Conservation (phyloP, 2,329 filamentous ascomycete species). For the Fusarium continuum region DNA sequence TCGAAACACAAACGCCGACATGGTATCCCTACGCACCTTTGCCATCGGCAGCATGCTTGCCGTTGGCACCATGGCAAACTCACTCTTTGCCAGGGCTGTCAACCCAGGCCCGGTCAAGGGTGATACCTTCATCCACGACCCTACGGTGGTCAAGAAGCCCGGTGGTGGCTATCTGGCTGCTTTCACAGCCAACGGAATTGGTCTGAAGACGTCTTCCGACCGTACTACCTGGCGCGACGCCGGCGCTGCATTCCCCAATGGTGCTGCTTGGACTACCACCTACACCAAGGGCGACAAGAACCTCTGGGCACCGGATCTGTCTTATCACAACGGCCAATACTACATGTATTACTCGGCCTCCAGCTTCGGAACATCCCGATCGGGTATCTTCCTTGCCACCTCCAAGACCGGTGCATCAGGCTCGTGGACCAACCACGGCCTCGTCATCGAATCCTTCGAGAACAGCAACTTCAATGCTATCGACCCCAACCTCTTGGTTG, state of each 20-base stretch:
- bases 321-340: slow-evolving; percentile 46
- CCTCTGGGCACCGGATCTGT: slow-evolving; percentile 64
- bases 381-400: slow-evolving; percentile 47
- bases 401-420: slow-evolving; percentile 44
- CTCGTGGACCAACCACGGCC: slow-evolving; percentile 45
- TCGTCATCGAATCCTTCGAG: slow-evolving; percentile 41
- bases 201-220: slow-evolving; percentile 47
- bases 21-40: no score
- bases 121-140: slow-evolving; percentile 43
- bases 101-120: slow-evolving; percentile 42
- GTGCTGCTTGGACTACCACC: slow-evolving; percentile 45
- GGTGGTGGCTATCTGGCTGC: slow-evolving; percentile 43
- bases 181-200: slow-evolving; percentile 41
- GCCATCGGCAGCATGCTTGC: slow-evolving; percentile 39
- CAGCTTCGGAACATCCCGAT: slow-evolving; percentile 40
- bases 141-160: slow-evolving; percentile 44
- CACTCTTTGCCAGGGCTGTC: slow-evolving; percentile 6
- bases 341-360: slow-evolving; percentile 49
- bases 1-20: no score
- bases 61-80: no score
- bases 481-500: slow-evolving; percentile 44
- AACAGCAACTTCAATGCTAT: slow-evolving; percentile 45
- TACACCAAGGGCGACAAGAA: slow-evolving; percentile 46
- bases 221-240: slow-evolving; percentile 45
- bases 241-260: slow-evolving; percentile 45